Conservation (phyloP, 768 basidiomycete species). For the Suillus subalutaceus region DNA sequence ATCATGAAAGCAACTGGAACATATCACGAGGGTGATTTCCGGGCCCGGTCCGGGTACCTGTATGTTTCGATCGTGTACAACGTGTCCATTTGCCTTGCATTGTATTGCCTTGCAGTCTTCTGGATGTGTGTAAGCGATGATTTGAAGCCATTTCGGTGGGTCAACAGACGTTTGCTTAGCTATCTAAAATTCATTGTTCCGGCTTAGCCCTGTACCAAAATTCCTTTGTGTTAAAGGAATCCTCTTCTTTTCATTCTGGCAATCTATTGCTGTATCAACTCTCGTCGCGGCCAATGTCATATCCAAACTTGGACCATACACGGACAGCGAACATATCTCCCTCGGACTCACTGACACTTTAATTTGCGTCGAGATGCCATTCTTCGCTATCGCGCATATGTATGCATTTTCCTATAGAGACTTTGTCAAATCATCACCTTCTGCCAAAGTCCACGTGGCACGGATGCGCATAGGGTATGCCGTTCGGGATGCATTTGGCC, state of each 20-base stretch:
- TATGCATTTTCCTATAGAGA: slow-evolving; percentile 93
- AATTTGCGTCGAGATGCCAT: slow-evolving; percentile 96
- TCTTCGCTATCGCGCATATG: slow-evolving; percentile 94
- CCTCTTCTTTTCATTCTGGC: slow-evolving; percentile 99
- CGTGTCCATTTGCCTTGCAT: slow-evolving; percentile 72
- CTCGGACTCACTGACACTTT: slow-evolving; percentile 88
- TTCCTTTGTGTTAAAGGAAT: slow-evolving; percentile 99
- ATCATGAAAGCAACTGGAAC: slow-evolving; percentile 85
- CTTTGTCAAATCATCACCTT: slow-evolving; percentile 62
- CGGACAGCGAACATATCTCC: slow-evolving; percentile 86
- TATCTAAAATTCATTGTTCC: slow-evolving; percentile 6
- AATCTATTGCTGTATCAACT: slow-evolving; percentile 82
- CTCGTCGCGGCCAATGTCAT: slow-evolving; percentile 85
- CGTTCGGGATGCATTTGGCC: slow-evolving; percentile 84
- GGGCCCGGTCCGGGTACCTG: slow-evolving; percentile 84
- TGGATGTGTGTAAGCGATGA: slow-evolving; percentile 94
- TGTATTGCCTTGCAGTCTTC: slow-evolving; percentile 95
- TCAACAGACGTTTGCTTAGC: neutral
- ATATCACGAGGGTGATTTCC: slow-evolving; percentile 89
- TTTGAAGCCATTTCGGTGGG: slow-evolving; percentile 84
- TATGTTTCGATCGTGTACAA: slow-evolving; percentile 90
- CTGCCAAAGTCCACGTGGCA: slow-evolving; percentile 58
- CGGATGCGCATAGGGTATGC: slow-evolving; percentile 91
- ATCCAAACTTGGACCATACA: slow-evolving; percentile 82
- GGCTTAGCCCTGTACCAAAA: slow-evolving; percentile 83